A percentile compares a stretch with the other conserved stretches of the same genome.
phyloP scores from a whole-genome alignment of 2,329 filamentous ascomycete genomes.

The Coniosporium tulheliwenetii region DNA sequence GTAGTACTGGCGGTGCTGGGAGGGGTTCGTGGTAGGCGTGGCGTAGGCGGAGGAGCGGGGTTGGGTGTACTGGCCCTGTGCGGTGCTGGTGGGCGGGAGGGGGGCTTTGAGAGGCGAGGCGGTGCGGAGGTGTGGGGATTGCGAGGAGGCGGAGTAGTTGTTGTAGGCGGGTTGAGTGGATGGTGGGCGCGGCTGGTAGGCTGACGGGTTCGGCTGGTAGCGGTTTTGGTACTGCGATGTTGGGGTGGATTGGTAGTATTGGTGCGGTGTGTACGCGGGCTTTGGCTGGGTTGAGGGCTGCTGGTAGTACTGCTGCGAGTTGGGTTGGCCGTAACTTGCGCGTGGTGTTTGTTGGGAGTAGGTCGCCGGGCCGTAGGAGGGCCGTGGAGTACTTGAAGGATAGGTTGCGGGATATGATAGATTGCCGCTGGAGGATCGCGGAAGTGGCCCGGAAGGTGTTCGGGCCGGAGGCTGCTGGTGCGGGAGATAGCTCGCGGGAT shows the following conservation, averaged over 20 bases:
- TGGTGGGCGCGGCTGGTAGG: not conserved
- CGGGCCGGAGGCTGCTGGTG: constrained; percentile 1
- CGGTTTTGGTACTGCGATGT: not conserved
- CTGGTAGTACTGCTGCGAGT: constrained; percentile 7
- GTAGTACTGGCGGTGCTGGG: not conserved
- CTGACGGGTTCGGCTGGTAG: not conserved
- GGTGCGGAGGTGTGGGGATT: constrained; percentile 2
- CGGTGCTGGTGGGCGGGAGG: too few relatives aligned
- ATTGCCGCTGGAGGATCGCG: not conserved
- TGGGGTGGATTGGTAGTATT: constrained; percentile 7
- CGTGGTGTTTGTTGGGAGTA: constrained; percentile 11
- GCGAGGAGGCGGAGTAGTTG: not conserved
- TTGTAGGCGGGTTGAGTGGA: not conserved
- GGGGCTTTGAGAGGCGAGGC: constrained; percentile 10
- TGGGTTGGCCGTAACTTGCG: constrained; percentile 9
- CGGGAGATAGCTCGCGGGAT: constrained; percentile 1
- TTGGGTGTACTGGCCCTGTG: too few relatives aligned
- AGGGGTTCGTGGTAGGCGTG: too few relatives aligned
- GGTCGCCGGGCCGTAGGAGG: constrained; percentile 3
- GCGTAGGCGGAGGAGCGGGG: too few relatives aligned
- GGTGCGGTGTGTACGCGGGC: constrained; percentile 6
- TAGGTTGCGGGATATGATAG: not conserved
- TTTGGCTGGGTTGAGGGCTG: not conserved
- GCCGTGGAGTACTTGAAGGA: not conserved
- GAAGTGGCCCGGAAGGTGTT: constrained; percentile 1